Base-by-base conservation (phyloP, 192 early-diverging fungal genomes). In the Podila horticola region DNA sequence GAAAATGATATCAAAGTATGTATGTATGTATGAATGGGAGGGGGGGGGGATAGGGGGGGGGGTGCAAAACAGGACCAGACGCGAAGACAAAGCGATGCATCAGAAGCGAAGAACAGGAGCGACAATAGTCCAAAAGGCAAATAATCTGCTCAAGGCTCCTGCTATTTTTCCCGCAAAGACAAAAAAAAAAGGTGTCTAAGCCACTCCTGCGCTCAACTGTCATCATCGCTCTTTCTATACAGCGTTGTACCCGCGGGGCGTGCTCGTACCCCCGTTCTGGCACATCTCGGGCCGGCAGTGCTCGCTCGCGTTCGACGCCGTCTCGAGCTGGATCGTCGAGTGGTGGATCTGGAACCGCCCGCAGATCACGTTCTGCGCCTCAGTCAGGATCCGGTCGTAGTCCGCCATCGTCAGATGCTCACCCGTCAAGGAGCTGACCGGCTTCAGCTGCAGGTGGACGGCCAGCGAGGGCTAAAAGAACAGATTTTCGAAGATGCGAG, bases 271-370 rank as follows among this genome's bases (percentile, higher is more conserved):
- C 9, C 73, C 77, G 50, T 73, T 81, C 34, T 67, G 72, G 33
- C 87, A 88, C 58, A 88, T 71, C 19, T 86, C 77, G 2, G 87
- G 87, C 52, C 81, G 82, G 52, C 87, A 88, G 51, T 88, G 87
- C 33, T 81, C 77, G 33, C 84, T 86, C 9, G 83, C 72, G 61
- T 86, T 86, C 1, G 61, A 67, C 3, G 83, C 60, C 9, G 79
- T 72, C 75, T 90, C 88, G 15, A 90, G 73, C 66, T 90, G 88
- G 22, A 90, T 71, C 1, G 88, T 90, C 12, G 88, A 84, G 61
- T 90, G 88, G 64, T 89, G 88, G 7, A 90, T 84, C 45, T 83
- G 75, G 72, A 83, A 90, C 13, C 69, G 69, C 26, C 83, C 86
- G 60, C 88, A 90, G 1, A 90, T 74, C 45, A 86, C 71, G 26